Conservation (phyloP, 257 asterid species). For the Coffea eugenioides region DNA sequence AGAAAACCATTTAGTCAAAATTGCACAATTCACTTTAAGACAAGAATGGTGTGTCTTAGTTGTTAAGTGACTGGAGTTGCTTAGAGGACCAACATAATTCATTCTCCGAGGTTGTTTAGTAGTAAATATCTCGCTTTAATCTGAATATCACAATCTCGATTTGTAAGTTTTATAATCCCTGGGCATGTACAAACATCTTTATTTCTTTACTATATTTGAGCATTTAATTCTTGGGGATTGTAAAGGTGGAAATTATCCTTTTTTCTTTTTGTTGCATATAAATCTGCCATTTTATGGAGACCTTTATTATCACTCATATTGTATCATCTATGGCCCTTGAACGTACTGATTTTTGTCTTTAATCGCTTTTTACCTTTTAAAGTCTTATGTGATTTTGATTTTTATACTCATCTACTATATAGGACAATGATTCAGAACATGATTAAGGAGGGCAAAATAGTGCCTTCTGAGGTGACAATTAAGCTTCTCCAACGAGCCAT, state of each 20-base stretch:
- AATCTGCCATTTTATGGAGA: neutral
- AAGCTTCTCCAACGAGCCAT: conserved; percentile 78
- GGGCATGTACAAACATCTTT: neutral
- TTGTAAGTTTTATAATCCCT: neutral
- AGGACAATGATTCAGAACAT: conserved; percentile 82
- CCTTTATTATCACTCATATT: neutral
- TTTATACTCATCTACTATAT: conserved; percentile 9
- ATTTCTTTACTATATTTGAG: neutral
- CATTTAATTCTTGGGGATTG: neutral
- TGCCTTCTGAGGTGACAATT: conserved; percentile 87
- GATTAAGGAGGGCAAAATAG: conserved; percentile 89
- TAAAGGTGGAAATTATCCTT: neutral
- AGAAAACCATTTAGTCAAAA: neutral
- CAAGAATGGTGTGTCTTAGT: neutral
- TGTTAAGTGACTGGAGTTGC: neutral
- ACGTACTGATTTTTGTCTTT: neutral
- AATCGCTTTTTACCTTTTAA: neutral
- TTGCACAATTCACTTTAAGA: neutral
- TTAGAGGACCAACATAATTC: neutral
- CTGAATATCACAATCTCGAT: neutral
- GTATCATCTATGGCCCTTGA: neutral
- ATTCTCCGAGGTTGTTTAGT: neutral
- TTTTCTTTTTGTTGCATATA: neutral
- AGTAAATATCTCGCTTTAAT: neutral
- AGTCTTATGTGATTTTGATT: neutral